Conservation (phyloP, 139 green algal species). For the Micractinium sp. region DNA sequence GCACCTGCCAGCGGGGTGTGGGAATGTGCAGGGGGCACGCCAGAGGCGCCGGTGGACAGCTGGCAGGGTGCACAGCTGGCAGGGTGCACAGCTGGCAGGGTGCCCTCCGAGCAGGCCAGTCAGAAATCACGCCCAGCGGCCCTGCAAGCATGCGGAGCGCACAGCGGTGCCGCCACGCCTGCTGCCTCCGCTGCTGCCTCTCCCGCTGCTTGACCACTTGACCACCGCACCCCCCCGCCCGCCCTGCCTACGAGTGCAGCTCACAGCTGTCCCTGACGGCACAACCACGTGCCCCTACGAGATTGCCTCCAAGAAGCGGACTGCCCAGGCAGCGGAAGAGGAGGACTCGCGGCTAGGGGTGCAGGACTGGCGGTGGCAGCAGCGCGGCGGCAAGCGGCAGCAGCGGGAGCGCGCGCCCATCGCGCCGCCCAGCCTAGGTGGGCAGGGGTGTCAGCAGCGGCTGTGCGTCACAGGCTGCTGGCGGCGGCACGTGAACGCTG, state of each 20-base stretch:
- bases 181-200: too few species aligned
- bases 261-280: slow-evolving; percentile 38
- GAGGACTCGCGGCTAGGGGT: slow-evolving; percentile 25
- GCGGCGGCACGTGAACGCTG: not conserved
- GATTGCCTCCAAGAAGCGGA: not conserved
- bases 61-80: too few species aligned
- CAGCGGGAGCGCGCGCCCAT: slow-evolving; percentile 35
- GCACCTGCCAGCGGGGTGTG: too few species aligned
- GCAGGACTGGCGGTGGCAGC: slow-evolving; percentile 68
- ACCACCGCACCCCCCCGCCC: not conserved
- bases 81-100: too few species aligned
- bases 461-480: not conserved
- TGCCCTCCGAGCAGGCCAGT: too few species aligned
- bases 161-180: too few species aligned
- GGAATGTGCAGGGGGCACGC: too few species aligned
- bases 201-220: too few species aligned
- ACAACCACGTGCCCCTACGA: slow-evolving; percentile 42
- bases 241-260: not conserved
- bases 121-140: too few species aligned
- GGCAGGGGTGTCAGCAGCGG: too few species aligned
- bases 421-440: slow-evolving; percentile 47
- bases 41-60: too few species aligned
- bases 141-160: not conserved
- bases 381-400: slow-evolving; percentile 45
- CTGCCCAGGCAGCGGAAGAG: not conserved